phyloP scores from a whole-genome alignment of 352 stramenopile genomes.

The Elongisporangium anandrum region DNA sequence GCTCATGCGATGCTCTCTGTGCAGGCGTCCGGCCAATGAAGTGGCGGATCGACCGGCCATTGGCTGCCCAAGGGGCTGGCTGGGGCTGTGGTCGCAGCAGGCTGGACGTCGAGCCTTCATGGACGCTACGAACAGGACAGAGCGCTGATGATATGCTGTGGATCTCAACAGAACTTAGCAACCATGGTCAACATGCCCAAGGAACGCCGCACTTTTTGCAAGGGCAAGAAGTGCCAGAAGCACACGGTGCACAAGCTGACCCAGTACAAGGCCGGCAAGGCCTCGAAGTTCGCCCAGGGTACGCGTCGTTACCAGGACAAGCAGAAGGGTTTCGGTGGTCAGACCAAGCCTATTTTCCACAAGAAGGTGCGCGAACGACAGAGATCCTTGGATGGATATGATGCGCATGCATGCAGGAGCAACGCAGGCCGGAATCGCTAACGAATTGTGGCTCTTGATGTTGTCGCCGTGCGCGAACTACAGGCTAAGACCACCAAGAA shows the following conservation, averaged over 20 bases:
- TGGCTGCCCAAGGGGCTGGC: constrained; percentile 2
- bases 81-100: neutral
- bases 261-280: constrained; percentile 99
- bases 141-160: constrained; percentile 1
- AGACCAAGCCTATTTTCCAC: constrained; percentile 99
- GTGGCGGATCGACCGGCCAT: too few relatives aligned
- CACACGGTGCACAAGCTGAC: constrained; percentile 99
- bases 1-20: constrained; percentile 2
- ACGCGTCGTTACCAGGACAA: constrained; percentile 98
- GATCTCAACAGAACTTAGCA: constrained; percentile 56
- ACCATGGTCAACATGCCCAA: constrained; percentile 99
- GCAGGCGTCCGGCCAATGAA: constrained; percentile 1
- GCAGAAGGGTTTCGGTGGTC: constrained; percentile 99
- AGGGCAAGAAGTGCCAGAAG: constrained; percentile 98
- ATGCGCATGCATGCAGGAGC: neutral
- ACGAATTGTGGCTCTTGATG: neutral
- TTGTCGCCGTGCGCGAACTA: constrained; percentile 5
- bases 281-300: constrained; percentile 98
- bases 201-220: constrained; percentile 99
- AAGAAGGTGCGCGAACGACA: constrained; percentile 89
- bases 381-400: neutral
- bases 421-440: neutral
- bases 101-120: neutral
- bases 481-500: constrained; percentile 98
- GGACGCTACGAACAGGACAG: neutral